A percentile compares a stretch with the other conserved stretches of the same genome.
phyloP scores from a whole-genome alignment of 179 eudicot species.

The Pouteria campechiana region DNA sequence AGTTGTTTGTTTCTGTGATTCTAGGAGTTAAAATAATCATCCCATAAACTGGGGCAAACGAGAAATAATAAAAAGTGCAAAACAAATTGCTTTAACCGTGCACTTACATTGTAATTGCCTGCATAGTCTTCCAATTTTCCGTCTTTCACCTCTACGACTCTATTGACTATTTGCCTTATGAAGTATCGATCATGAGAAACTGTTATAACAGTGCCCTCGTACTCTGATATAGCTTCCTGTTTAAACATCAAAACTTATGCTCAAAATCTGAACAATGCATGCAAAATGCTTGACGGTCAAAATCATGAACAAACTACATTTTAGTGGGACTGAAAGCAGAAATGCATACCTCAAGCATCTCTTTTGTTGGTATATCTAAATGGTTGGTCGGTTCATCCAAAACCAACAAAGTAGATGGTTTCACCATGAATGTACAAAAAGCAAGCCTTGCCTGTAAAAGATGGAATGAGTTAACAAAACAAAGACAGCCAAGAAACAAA shows the following conservation, averaged over 20 bases:
- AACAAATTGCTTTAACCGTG: neutral
- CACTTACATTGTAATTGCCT: slow-evolving; percentile 88
- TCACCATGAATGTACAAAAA: slow-evolving; percentile 97
- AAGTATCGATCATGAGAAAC: slow-evolving; percentile 98
- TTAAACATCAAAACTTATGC: too few relatives aligned
- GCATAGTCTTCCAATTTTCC: slow-evolving; percentile 69
- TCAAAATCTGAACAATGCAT: too few relatives aligned
- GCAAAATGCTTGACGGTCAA: too few relatives aligned
- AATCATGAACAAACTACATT: neutral
- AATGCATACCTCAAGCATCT: slow-evolving; percentile 88
- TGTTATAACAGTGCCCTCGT: slow-evolving; percentile 76
- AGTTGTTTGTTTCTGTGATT: too few relatives aligned
- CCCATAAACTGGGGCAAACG: too few relatives aligned
- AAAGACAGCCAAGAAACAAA: too few relatives aligned
- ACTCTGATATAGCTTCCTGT: slow-evolving; percentile 94
- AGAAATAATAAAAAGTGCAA: neutral
- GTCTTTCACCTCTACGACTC: slow-evolving; percentile 86
- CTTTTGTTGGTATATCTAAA: slow-evolving; percentile 93
- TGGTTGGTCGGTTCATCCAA: slow-evolving; percentile 98
- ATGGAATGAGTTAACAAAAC: too few relatives aligned
- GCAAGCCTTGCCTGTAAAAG: slow-evolving; percentile 76
- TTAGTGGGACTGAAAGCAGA: neutral
- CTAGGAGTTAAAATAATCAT: too few relatives aligned
- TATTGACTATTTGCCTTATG: slow-evolving; percentile 78
- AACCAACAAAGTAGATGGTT: slow-evolving; percentile 77